Conservation (phyloP, 495 filamentous ascomycete species). For the Tuber calosporum region DNA sequence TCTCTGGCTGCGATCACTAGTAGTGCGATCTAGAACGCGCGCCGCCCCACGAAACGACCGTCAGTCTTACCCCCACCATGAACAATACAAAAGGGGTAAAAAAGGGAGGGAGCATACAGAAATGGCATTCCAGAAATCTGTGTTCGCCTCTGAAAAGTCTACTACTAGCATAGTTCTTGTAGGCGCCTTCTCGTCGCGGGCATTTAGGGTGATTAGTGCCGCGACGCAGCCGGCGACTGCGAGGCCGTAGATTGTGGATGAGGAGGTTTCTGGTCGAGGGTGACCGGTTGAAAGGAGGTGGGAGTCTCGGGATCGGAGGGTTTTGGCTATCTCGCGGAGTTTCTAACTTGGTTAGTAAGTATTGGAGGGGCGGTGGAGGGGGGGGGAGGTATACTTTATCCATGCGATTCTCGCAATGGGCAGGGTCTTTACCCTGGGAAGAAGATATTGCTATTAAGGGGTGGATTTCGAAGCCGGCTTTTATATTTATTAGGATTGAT, state of each 20-base stretch:
- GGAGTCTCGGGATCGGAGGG: conserved; percentile 33
- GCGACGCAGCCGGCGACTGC: conserved; percentile 41
- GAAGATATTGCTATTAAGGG: conserved; percentile 35
- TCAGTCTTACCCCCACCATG: conserved; percentile 1
- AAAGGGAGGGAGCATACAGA: conserved; percentile 31
- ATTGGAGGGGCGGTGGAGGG: neutral
- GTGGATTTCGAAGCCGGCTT: conserved; percentile 24
- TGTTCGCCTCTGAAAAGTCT: conserved; percentile 41
- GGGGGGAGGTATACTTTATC: conserved; percentile 20
- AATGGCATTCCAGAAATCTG: conserved; percentile 46
- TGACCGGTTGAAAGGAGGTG: conserved; percentile 16
- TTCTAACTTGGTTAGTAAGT: conserved; percentile 23
- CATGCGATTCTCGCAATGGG: conserved; percentile 36
- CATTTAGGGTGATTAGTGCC: conserved; percentile 43
- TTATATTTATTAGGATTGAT: conserved; percentile 1
- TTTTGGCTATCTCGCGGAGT: conserved; percentile 28
- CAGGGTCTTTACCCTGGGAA: conserved; percentile 35
- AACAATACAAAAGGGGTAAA: conserved; percentile 10
- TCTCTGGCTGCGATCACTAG: conserved; percentile 38
- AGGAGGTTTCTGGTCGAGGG: conserved; percentile 16
- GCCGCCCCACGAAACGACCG: neutral
- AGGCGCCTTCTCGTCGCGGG: conserved; percentile 24
- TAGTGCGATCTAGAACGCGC: conserved; percentile 22
- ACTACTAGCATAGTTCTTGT: conserved; percentile 41
- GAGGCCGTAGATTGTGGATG: conserved; percentile 43